A percentile compares a stretch with the other conserved stretches of the same genome.
These are phyloP conservation scores for Trypanosoma rangeli DNA, from an alignment of 208 protist genomes.

Conservation along the genomic window DNA sequence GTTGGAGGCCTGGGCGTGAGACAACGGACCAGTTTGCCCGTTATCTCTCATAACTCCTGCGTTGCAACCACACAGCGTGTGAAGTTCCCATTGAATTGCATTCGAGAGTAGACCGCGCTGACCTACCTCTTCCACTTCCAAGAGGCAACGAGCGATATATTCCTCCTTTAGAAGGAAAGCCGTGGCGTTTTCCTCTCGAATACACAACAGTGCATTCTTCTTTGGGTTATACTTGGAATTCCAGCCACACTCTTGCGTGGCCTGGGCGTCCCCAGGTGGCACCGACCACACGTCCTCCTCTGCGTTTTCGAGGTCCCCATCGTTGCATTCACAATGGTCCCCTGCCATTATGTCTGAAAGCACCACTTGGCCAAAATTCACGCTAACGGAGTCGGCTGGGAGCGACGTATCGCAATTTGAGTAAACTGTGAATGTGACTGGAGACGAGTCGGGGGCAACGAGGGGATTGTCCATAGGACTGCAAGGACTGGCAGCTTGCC, in stretches of 20 bases:
- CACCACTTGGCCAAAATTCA: neutral
- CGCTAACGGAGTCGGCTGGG: neutral
- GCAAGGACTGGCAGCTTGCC: neutral
- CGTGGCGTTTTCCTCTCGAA: neutral
- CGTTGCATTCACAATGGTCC: conserved; percentile 6
- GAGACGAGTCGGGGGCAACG: neutral
- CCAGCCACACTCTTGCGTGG: conserved; percentile 8
- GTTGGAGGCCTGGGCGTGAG: neutral
- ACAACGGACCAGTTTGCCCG: neutral
- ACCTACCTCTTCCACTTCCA: conserved; percentile 7
- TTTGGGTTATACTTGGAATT: conserved; percentile 10
- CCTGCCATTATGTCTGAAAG: conserved; percentile 1
- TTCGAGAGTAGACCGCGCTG: neutral
- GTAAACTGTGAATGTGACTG: neutral
- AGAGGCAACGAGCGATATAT: neutral
- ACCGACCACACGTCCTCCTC: conserved; percentile 4
- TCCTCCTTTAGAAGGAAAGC: neutral
- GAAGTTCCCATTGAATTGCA: neutral
- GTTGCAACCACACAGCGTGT: neutral
- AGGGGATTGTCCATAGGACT: conserved; percentile 2
- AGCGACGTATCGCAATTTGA: neutral
- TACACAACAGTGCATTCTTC: conserved; percentile 10
- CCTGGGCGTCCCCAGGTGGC: conserved; percentile 9
- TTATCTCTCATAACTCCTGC: neutral
- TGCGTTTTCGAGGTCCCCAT: neutral